Percentiles rank a stretch among this genome's conserved stretches.
Evolutionary conservation across 805 yeast genomes (phyloP).

Genomic region (Myxozyma geophila): DNA sequence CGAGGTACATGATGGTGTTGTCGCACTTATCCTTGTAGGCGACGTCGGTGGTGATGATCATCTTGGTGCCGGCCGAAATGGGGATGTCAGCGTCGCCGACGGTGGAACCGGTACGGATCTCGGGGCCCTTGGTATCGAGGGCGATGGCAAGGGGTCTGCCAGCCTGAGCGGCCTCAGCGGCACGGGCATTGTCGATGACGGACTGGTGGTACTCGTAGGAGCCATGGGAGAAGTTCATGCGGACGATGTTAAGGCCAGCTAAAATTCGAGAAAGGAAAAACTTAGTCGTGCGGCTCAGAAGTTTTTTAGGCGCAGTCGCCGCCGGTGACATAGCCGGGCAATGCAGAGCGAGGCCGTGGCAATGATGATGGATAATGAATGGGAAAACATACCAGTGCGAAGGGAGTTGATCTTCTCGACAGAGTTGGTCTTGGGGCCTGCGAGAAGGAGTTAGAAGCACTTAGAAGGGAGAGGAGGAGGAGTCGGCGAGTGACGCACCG

Average conservation of each 20-base stretch:
- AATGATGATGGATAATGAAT: not conserved
- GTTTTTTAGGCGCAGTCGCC: not conserved
- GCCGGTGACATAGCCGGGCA: not conserved
- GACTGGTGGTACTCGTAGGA: constrained; percentile 96
- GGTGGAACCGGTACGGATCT: constrained; percentile 98
- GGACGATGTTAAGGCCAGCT: constrained; percentile 95
- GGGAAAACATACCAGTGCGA: constrained; percentile 59
- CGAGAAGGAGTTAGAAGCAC: not conserved
- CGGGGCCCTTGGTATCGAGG: constrained; percentile 99
- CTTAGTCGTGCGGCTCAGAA: constrained; percentile 17
- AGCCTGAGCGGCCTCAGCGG: constrained; percentile 84
- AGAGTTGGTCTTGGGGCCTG: constrained; percentile 89
- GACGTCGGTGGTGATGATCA: constrained; percentile 92
- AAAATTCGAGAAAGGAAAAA: not conserved
- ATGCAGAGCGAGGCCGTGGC: not conserved
- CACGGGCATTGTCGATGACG: constrained; percentile 94
- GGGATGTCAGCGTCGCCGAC: constrained; percentile 77
- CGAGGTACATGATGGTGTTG: constrained; percentile 83
- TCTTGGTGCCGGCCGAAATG: constrained; percentile 81
- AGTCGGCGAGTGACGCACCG: constrained; percentile 48
- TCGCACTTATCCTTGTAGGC: constrained; percentile 71
- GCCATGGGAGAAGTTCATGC: constrained; percentile 99
- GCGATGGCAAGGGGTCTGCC: constrained; percentile 99
- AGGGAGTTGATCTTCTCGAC: constrained; percentile 82
- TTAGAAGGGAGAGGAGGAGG: not conserved